Percentiles rank a stretch among this genome's conserved stretches.
Evolutionary conservation across 257 asterid genomes (phyloP).

Genomic region (Cynanchum wilfordii): DNA sequence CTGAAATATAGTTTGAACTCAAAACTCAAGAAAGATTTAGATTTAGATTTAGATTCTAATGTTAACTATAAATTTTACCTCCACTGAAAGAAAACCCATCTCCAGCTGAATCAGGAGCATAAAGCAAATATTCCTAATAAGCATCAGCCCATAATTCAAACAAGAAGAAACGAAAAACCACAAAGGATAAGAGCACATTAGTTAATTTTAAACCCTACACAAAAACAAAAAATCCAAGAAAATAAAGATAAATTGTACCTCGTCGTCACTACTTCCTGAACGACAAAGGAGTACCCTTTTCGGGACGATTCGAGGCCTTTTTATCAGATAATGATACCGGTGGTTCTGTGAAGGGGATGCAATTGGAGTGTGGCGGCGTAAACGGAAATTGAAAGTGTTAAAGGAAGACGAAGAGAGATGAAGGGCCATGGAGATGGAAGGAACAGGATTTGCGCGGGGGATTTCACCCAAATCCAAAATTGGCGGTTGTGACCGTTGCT

Average conservation of each 20-base stretch:
- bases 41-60: neutral
- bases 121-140: slow-evolving; percentile 71
- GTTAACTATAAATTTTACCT: slow-evolving; percentile 36
- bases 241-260: slow-evolving; percentile 29
- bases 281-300: slow-evolving; percentile 34
- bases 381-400: slow-evolving; percentile 22
- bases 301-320: slow-evolving; percentile 22
- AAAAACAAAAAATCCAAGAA: neutral
- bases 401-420: slow-evolving; percentile 25
- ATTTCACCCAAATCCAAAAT: neutral
- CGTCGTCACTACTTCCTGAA: slow-evolving; percentile 48
- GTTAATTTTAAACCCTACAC: no score
- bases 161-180: neutral
- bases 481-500: slow-evolving; percentile 40
- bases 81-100: slow-evolving; percentile 96
- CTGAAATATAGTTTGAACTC: neutral
- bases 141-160: slow-evolving; percentile 4
- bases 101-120: slow-evolving; percentile 72
- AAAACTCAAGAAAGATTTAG: neutral
- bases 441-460: slow-evolving; percentile 3
- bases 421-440: slow-evolving; percentile 45
- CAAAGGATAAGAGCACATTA: neutral
- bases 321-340: slow-evolving; percentile 12
- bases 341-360: slow-evolving; percentile 3
- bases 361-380: slow-evolving; percentile 18